Evolutionary conservation across 257 asterid genomes (phyloP).

Genomic region (Primulina eburnea): DNA sequence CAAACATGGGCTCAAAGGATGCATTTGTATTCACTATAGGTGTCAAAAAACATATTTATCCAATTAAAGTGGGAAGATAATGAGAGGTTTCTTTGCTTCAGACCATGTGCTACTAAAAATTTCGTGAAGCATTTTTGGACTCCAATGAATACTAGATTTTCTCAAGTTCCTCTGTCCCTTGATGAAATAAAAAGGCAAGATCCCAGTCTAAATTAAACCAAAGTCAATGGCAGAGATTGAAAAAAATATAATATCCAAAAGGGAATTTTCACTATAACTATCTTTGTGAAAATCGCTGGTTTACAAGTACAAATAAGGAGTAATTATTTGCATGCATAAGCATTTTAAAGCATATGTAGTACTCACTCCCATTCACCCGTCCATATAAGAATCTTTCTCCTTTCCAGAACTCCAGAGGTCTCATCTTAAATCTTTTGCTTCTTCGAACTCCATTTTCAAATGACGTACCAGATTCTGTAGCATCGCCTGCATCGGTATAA

Average conservation of each 20-base stretch:
- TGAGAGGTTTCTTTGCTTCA: no score
- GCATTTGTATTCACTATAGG: neutral
- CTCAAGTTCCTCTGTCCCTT: neutral
- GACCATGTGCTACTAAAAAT: no score
- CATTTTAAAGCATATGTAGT: conserved; percentile 17
- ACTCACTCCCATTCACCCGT: conserved; percentile 55
- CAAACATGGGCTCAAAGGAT: neutral
- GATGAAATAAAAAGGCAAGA: neutral
- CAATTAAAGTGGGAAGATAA: no score
- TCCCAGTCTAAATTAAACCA: neutral
- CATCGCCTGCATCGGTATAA: conserved; percentile 19
- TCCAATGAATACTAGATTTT: no score
- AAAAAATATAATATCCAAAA: no score
- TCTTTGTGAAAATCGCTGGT: neutral
- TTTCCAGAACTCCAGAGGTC: conserved; percentile 87
- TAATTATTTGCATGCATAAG: neutral
- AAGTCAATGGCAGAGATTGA: neutral
- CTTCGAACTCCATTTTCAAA: conserved; percentile 74
- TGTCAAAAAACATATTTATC: neutral
- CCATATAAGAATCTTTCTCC: conserved; percentile 80
- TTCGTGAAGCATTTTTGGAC: no score
- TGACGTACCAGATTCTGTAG: conserved; percentile 71
- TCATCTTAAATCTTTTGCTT: conserved; percentile 76
- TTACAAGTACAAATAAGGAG: no score
- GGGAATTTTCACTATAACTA: neutral